Evolutionary conservation across 495 filamentous ascomycete species (phyloP).

Genomic region (Glarea lozoyensis): DNA sequence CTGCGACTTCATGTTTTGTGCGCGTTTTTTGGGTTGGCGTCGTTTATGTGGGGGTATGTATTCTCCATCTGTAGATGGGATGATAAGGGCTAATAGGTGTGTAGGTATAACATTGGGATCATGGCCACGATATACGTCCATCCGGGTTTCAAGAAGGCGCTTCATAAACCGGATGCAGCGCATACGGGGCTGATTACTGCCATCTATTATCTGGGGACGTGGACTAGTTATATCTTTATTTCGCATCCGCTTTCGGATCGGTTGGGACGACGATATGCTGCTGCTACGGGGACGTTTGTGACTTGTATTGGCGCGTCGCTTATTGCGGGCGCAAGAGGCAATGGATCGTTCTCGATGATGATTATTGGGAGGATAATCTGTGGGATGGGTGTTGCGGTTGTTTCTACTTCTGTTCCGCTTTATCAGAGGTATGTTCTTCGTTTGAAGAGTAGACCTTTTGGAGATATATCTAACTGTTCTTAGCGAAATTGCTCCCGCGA

Average conservation of each 20-base stretch:
- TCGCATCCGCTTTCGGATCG: slow-evolving; percentile 37
- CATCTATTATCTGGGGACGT: slow-evolving; percentile 50
- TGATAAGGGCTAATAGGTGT: not conserved
- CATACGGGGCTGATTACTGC: slow-evolving; percentile 43
- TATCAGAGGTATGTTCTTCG: slow-evolving; percentile 38
- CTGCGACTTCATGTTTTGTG: slow-evolving; percentile 37
- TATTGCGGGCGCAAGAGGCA: slow-evolving; percentile 31
- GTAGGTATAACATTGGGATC: slow-evolving; percentile 48
- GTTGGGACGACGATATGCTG: slow-evolving; percentile 41
- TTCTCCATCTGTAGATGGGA: not conserved
- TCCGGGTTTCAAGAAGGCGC: slow-evolving; percentile 37
- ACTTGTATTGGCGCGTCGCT: slow-evolving; percentile 38
- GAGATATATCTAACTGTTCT: not conserved
- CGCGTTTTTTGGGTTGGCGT: slow-evolving; percentile 45
- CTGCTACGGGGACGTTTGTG: slow-evolving; percentile 33
- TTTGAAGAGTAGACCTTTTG: not conserved
- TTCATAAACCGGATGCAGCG: slow-evolving; percentile 33
- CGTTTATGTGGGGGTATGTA: slow-evolving; percentile 49
- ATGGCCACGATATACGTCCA: slow-evolving; percentile 46
- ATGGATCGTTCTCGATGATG: slow-evolving; percentile 39
- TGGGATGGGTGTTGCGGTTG: slow-evolving; percentile 39
- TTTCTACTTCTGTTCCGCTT: slow-evolving; percentile 46
- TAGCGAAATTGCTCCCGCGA: slow-evolving; percentile 45
- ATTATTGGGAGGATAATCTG: slow-evolving; percentile 41
- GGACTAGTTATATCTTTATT: slow-evolving; percentile 43